Conservation (phyloP, 345 rosid species). For the Xanthoceras sorbifolium region DNA sequence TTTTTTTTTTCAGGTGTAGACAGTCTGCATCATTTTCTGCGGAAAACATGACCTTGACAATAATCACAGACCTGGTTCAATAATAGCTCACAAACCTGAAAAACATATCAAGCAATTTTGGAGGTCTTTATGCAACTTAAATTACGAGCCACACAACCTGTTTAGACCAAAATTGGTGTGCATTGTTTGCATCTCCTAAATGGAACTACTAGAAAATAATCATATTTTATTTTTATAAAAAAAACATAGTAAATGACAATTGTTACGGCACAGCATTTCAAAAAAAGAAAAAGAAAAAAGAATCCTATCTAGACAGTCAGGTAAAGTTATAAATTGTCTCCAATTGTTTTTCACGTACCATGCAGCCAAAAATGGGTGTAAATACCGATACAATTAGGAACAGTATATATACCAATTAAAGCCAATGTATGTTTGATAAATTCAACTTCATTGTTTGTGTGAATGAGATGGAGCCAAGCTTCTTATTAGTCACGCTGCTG, state of each 20-base stretch:
- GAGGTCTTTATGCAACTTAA: too few relatives aligned
- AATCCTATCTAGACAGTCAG: background rate
- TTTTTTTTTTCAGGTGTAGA: too few relatives aligned
- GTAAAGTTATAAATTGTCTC: too few relatives aligned
- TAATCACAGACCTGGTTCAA: too few relatives aligned
- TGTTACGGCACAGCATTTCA: background rate
- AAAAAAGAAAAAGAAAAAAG: too few relatives aligned
- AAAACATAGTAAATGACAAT: background rate
- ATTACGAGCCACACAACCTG: too few relatives aligned
- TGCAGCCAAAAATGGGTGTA: background rate
- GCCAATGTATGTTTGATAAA: background rate
- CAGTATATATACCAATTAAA: background rate
- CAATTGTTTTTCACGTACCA: background rate
- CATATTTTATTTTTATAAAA: background rate
- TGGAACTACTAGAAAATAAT: background rate
- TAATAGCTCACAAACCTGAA: too few relatives aligned
- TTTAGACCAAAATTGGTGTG: too few relatives aligned
- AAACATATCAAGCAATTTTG: too few relatives aligned
- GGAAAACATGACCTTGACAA: too few relatives aligned
- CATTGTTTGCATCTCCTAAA: background rate
- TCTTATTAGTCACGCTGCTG: conserved; percentile 27
- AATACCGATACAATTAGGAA: background rate
- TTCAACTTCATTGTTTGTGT: background rate
- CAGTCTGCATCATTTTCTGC: too few relatives aligned
- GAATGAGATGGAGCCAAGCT: conserved; percentile 45